Base-by-base conservation (phyloP, 2,329 filamentous ascomycete species). In the Tothia fuscella region DNA sequence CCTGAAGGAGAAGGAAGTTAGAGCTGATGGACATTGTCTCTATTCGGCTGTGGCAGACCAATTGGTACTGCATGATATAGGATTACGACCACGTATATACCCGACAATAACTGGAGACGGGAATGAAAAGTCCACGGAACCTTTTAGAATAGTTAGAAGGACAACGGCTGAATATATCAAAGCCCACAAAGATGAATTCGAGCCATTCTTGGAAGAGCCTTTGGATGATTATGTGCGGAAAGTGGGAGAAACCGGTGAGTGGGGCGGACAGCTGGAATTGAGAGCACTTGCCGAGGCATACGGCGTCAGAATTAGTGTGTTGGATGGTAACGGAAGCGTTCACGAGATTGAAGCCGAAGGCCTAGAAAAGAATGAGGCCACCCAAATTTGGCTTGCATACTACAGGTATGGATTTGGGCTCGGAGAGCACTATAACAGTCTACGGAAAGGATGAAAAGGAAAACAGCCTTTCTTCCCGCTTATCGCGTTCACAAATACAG, bases 201-300 rank as follows among this genome's bases (percentile, higher is more conserved):
- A 72, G 43, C 80, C 83, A 0, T 98, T 95, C 56, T 66, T 94
- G 50, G 88, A 93, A 55, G 87, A 91, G 57, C 76, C 80, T 12
- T 57, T 95, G 35, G 74, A 74, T 3, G 65, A 65, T 6, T 93
- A 96, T 59, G 71, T 84, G 35, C 63, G 64, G 35, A 85, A 82
- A 63, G 84, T 98, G 46, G 67, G 79, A 48, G 78, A 91, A 45
- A 95, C 88, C 37, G 88, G 85, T 0, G 89, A 94, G 62, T 98
- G 91, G 91, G 91, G 91, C 38, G 91, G 91, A 0, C 85, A 96
- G 66, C 62, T 95, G 48, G 91, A 98, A 67, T 63, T 98, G 43
- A 70, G 80, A 59, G 91, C 91, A 19, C 69, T 98, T 56, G 83
- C 89, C 38, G 79, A 76, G 56, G 76, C 75, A 42, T 96, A 93